Conservation (phyloP, 352 stramenopile genomes). For the Phytophthora citricola region DNA sequence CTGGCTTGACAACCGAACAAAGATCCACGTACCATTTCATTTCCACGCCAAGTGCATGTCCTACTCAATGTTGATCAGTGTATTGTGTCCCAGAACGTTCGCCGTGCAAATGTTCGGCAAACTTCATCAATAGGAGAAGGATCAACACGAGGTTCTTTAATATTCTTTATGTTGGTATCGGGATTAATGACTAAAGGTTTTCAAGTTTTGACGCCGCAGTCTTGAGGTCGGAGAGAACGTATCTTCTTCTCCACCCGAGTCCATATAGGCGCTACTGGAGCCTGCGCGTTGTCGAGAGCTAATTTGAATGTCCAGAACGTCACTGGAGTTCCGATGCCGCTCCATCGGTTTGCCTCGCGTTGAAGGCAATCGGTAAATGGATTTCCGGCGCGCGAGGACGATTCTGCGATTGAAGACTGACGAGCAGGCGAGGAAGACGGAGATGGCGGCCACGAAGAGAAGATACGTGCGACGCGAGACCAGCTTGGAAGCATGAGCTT, state of each 20-base stretch:
- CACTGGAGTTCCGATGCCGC: constrained; percentile 21
- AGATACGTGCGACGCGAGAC: constrained; percentile 85
- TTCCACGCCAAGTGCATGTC: too few relatives aligned
- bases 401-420: constrained; percentile 81
- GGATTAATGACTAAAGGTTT: constrained; percentile 19
- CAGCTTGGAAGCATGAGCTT: constrained; percentile 83
- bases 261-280: constrained; percentile 37
- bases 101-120: too few relatives aligned
- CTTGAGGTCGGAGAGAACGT: constrained; percentile 35
- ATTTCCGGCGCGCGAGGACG: constrained; percentile 67
- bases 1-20: too few relatives aligned
- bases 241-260: constrained; percentile 40
- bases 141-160: too few relatives aligned
- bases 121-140: too few relatives aligned
- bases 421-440: constrained; percentile 84
- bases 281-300: constrained; percentile 20
- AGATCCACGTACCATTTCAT: too few relatives aligned
- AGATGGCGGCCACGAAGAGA: constrained; percentile 81
- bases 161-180: too few relatives aligned
- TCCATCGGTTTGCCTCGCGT: constrained; percentile 30
- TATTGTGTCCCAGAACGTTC: too few relatives aligned
- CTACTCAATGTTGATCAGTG: too few relatives aligned
- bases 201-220: constrained; percentile 37
- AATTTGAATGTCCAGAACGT: constrained; percentile 19
- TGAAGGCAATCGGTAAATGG: constrained; percentile 61